Base-by-base conservation (phyloP, 345 rosid genomes). In the Mangifera indica region DNA sequence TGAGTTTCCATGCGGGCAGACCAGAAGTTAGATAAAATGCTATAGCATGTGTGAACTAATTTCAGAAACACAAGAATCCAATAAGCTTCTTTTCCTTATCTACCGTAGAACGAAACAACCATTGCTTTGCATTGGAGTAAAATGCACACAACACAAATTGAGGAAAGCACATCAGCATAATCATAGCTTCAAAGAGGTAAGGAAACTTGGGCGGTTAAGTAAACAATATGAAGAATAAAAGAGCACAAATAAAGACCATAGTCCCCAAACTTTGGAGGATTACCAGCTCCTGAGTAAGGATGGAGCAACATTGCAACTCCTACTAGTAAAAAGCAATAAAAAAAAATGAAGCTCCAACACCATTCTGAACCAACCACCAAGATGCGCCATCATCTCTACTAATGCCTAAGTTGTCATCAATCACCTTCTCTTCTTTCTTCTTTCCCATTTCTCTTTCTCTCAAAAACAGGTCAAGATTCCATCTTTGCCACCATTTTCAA, bases 241-340 rank as follows among this genome's bases (percentile, higher is more conserved):
- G 91, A 88, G 78, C 80, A 79, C 10, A 84, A 63, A 72, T 80
- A 85, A 56, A 84, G 64, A 73, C 92, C 98, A 76, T 85, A 95
- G 74, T 95, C 99, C 12, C 99, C 98, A 59, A 84, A 92, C 73
- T 86, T 92, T 0, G 99, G 98, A 2, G 96, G 92, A 13, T 22
- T 81, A 55, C 87, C 86, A 53, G 96, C 96, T 63, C 99, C 99
- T 37, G 98, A 91, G 79, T 92, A 95, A 0, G 89, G 82, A 65
- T 85, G 96, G 59, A 89, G 84, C 13, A 96, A 85, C 21, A 91
- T 84, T 34, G 91, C 86, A 20, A 79, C 79, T 26, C 99, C 84
- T 69, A 95, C 84, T 68, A 95, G 48, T 67, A 95, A 58, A 89
- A 34, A 56, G 89, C 79, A 44, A 92, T 75, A 29, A 82, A 89